These are phyloP conservation scores for Aleurites moluccanus DNA, from an alignment of 441 rosid species.

Conservation along the genomic window DNA sequence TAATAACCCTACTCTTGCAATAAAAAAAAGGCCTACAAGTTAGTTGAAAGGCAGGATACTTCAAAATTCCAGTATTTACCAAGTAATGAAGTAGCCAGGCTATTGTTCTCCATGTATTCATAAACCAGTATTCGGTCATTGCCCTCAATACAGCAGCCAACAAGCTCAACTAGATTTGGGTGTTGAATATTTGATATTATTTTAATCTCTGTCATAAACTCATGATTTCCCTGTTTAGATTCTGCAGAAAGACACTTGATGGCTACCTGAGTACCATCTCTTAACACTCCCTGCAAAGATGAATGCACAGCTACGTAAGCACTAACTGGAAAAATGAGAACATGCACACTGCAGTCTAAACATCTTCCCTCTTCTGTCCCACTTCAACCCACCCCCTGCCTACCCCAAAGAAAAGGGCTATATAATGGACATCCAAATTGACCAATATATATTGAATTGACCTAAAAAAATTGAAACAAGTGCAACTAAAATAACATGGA, in stretches of 20 bases:
- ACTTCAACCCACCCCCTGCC: not conserved
- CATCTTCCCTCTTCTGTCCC: not conserved
- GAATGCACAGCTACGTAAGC: not conserved
- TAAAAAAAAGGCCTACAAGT: not conserved
- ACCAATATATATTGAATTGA: not conserved
- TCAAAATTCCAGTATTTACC: conserved; percentile 35
- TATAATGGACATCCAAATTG: not conserved
- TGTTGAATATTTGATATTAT: conserved; percentile 53
- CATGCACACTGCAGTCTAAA: not conserved
- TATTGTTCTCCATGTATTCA: conserved; percentile 70
- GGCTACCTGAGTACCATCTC: conserved; percentile 60
- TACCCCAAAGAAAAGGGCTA: not conserved
- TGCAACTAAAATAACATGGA: not conserved
- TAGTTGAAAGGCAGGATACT: not conserved
- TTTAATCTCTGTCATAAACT: conserved; percentile 64
- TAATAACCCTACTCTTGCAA: not conserved
- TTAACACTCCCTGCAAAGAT: conserved; percentile 53
- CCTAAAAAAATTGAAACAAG: not conserved
- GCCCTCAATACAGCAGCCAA: conserved; percentile 69
- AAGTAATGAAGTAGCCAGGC: conserved; percentile 61
- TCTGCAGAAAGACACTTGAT: conserved; percentile 62
- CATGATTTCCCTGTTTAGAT: conserved; percentile 61
- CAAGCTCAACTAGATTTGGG: conserved; percentile 65
- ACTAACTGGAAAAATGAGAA: not conserved
- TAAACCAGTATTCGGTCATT: conserved; percentile 56